Percentiles rank a stretch among this genome's conserved stretches.
Conservation (phyloP, 148 eudicot species). For the Vaccinium darrowii region DNA sequence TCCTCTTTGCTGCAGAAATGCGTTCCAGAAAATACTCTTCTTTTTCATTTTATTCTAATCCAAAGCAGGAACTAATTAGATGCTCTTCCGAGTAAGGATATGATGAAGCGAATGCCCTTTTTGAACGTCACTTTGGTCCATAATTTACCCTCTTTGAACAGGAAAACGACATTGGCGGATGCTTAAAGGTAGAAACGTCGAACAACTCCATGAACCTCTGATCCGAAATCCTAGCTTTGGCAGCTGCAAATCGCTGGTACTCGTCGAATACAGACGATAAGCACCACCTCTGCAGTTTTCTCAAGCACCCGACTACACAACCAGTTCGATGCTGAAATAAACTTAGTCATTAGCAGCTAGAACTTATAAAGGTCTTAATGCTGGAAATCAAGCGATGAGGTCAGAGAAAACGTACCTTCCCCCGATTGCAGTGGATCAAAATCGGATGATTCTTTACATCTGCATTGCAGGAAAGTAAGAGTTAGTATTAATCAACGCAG, state of each 20-base stretch:
- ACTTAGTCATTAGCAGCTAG: background rate
- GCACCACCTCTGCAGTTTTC: conserved; percentile 85
- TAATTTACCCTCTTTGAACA: conserved; percentile 25
- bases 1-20: conserved; percentile 18
- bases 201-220: conserved; percentile 78
- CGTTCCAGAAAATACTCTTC: conserved; percentile 18
- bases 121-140: background rate
- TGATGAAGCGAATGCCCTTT: conserved; percentile 15
- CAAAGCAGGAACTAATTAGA: conserved; percentile 14
- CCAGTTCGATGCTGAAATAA: conserved; percentile 68
- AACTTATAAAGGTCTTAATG: background rate
- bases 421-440: conserved; percentile 88
- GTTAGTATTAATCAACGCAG: background rate
- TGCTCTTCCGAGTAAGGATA: conserved; percentile 15
- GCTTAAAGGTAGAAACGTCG: conserved; percentile 47
- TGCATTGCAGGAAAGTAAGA: conserved; percentile 23
- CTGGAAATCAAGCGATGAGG: background rate
- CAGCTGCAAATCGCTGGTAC: conserved; percentile 81
- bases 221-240: conserved; percentile 75
- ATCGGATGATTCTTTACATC: conserved; percentile 81
- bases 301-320: conserved; percentile 78
- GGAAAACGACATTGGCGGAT: conserved; percentile 28
- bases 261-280: conserved; percentile 72
- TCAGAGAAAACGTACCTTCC: conserved; percentile 57
- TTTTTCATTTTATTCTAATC: conserved; percentile 15